Evolutionary conservation across 192 early-diverging fungal genomes (phyloP).

Genomic region (Backusella tarrabulga): DNA sequence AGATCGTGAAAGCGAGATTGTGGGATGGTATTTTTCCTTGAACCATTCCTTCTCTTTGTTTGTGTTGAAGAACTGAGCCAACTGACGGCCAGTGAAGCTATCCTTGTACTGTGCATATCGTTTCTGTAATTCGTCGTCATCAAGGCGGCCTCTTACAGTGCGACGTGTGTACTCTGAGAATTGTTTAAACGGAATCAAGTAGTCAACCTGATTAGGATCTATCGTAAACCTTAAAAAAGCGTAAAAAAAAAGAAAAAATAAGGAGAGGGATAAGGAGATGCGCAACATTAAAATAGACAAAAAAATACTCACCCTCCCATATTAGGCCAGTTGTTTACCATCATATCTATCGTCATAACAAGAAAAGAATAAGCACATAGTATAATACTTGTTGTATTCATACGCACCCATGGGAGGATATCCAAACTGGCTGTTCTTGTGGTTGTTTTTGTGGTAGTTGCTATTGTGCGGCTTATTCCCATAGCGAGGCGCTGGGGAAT

Average conservation of each 20-base stretch:
- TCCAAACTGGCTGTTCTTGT: constrained; percentile 7
- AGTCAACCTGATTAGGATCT: constrained; percentile 78
- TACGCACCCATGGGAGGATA: constrained; percentile 27
- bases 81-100: constrained; percentile 63
- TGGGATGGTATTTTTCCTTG: constrained; percentile 88
- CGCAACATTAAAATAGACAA: not conserved
- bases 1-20: constrained; percentile 52
- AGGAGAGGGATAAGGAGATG: not conserved
- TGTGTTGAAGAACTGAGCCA: constrained; percentile 69
- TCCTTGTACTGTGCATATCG: constrained; percentile 85
- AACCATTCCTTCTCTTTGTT: constrained; percentile 93
- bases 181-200: constrained; percentile 73
- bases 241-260: not conserved
- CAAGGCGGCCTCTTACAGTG: constrained; percentile 57
- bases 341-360: constrained; percentile 5
- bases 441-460: not conserved
- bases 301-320: not conserved
- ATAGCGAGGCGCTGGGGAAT: constrained; percentile 58
- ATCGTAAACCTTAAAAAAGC: constrained; percentile 26
- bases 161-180: constrained; percentile 69
- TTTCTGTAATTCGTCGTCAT: constrained; percentile 77
- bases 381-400: not conserved
- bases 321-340: not conserved
- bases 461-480: constrained; percentile 31
- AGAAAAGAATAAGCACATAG: not conserved